These are phyloP conservation scores for Penicillium dipodomyicola DNA, from an alignment of 495 filamentous ascomycete species.

Conservation along the genomic window DNA sequence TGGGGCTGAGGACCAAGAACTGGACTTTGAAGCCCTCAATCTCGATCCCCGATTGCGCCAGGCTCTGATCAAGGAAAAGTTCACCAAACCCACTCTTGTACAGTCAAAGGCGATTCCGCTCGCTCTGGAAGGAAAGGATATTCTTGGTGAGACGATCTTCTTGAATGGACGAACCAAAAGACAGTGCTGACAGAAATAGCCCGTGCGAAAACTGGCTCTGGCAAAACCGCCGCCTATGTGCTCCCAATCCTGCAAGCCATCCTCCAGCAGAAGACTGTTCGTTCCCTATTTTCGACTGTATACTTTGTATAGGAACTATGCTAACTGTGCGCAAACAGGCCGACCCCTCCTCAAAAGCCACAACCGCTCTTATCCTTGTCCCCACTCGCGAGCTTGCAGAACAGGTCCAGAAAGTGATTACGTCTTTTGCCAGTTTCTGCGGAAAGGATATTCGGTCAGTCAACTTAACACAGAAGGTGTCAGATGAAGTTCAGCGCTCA, in stretches of 20 bases:
- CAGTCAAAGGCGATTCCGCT: constrained; percentile 87
- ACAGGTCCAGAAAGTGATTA: constrained; percentile 75
- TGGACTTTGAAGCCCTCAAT: constrained; percentile 53
- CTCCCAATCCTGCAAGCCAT: constrained; percentile 81
- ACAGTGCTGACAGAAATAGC: constrained; percentile 45
- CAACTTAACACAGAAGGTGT: constrained; percentile 83
- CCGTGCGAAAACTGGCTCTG: constrained; percentile 87
- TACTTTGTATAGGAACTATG: background rate
- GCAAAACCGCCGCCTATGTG: constrained; percentile 97
- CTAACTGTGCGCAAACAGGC: constrained; percentile 20
- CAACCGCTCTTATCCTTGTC: constrained; percentile 78
- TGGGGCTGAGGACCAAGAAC: constrained; percentile 28
- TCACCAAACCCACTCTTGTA: constrained; percentile 77
- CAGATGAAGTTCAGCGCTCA: constrained; percentile 79
- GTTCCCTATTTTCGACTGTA: constrained; percentile 17
- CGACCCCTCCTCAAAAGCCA: constrained; percentile 45
- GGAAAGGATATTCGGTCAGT: constrained; percentile 74
- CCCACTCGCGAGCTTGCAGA: constrained; percentile 91
- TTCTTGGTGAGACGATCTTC: constrained; percentile 57
- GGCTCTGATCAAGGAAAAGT: constrained; percentile 79
- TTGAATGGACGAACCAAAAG: background rate
- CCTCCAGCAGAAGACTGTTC: constrained; percentile 69
- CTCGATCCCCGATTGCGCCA: constrained; percentile 85
- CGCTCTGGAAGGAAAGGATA: constrained; percentile 85
- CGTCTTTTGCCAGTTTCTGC: constrained; percentile 75